Base-by-base conservation (phyloP, 371 early-diverging fungal genomes). In the Apophysomyces ossiformis region DNA sequence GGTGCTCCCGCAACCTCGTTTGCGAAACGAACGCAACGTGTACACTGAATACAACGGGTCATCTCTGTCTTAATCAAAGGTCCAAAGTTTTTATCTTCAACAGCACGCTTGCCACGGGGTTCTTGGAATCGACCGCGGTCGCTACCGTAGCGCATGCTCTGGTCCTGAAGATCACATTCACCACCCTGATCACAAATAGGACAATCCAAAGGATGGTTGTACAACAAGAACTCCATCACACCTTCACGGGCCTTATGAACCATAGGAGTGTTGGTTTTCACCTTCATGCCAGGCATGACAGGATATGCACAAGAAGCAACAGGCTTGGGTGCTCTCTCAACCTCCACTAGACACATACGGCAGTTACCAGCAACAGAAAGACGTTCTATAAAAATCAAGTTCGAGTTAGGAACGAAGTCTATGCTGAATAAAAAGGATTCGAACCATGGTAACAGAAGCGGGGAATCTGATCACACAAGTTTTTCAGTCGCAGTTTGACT, bases 31-130 rank as follows among this genome's bases (percentile, higher is more conserved):
- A 98, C 99, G 74, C 99, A 98, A 69, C 99, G 93, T 26, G 99
- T 98, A 90, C 99, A 98, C 75, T 98, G 99, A 81, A 98, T 98
- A 87, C 99, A 98, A 67, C 99, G 91, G 43, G 93, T 98, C 99
- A 98, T 98, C 58, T 87, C 87, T 26, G 97, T 98, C 79, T 95
- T 94, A 71, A 98, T 93, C 63, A 98, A 84, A 54, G 99, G 99
- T 26, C 99, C 99, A 70, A 98, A 82, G 77, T 97, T 86, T 87
- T 98, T 98, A 85, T 98, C 95, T 81, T 97, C 99, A 12, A 94
- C 95, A 21, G 99, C 95, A 69, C 99, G 93, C 87, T 97, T 97
- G 65, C 93, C 95, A 47, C 77, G 87, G 60, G 87, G 78, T 78
- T 96, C 96, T 45, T 76, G 47, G 81, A 94, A 95, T 69, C 99